Percentiles rank a stretch among this genome's conserved stretches.
phyloP scores from a whole-genome alignment of 2,329 filamentous ascomycete genomes.

The Fonsecaea pedrosoi region DNA sequence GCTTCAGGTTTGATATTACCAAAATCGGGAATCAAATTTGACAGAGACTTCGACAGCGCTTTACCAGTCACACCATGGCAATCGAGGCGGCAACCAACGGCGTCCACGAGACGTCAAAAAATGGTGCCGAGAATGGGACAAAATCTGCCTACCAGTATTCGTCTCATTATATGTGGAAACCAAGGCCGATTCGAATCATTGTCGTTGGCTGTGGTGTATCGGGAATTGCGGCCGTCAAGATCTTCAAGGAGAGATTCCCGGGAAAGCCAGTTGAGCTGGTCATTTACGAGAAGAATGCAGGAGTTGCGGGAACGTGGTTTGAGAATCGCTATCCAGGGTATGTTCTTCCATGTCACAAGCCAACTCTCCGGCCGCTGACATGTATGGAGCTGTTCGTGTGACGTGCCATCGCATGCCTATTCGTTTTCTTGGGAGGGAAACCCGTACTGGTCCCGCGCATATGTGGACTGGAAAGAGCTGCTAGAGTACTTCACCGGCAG shows the following conservation, averaged over 20 bases:
- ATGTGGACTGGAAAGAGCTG: no score
- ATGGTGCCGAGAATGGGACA: no score
- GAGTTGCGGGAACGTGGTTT: slow-evolving; percentile 26
- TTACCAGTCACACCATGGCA: no score
- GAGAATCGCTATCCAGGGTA: slow-evolving; percentile 45
- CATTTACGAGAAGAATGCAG: slow-evolving; percentile 32
- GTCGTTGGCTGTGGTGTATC: slow-evolving; percentile 23
- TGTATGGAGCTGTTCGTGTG: slow-evolving; percentile 48
- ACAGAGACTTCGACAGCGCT: no score
- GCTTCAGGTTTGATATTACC: no score
- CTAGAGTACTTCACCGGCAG: neutral
- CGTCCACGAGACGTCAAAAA: no score
- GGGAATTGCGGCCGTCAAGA: slow-evolving; percentile 24
- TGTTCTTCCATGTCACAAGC: neutral
- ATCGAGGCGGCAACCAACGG: no score
- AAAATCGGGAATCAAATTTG: no score
- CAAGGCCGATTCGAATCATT: slow-evolving; percentile 16
- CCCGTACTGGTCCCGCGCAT: slow-evolving; percentile 49
- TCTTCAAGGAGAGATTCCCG: slow-evolving; percentile 17
- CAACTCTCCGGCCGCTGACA: neutral
- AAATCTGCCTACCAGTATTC: no score
- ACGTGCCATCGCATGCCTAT: slow-evolving; percentile 57
- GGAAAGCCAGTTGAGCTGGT: slow-evolving; percentile 9
- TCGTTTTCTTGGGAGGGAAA: slow-evolving; percentile 58
- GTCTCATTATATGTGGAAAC: no score